phyloP scores from a whole-genome alignment of 345 rosid species.

The Rhizophora apiculata region DNA sequence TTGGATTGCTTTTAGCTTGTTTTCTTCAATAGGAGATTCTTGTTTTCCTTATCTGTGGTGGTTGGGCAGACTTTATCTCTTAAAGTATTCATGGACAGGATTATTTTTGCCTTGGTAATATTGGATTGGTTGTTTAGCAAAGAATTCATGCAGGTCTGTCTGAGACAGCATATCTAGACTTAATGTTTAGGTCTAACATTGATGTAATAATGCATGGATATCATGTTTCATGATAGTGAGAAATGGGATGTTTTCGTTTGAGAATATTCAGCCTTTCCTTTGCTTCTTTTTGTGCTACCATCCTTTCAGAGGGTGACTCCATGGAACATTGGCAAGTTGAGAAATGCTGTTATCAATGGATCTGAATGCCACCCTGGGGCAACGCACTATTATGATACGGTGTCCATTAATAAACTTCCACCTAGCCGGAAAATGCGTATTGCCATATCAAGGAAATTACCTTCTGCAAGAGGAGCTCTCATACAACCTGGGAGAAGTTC shows the following conservation, averaged over 20 bases:
- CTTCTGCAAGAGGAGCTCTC: slow-evolving; percentile 71
- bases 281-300: slow-evolving; percentile 11
- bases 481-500: slow-evolving; percentile 56
- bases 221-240: background rate
- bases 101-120: background rate
- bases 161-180: background rate
- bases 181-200: background rate
- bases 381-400: slow-evolving; percentile 75
- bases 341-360: slow-evolving; percentile 80
- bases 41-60: background rate
- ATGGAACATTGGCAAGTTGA: slow-evolving; percentile 71
- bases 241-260: no score
- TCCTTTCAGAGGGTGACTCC: slow-evolving; percentile 78
- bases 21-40: background rate
- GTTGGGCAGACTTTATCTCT: background rate
- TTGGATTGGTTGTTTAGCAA: background rate
- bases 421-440: slow-evolving; percentile 46
- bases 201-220: no score
- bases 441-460: slow-evolving; percentile 67
- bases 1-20: background rate
- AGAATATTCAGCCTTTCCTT: slow-evolving; percentile 3
- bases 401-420: slow-evolving; percentile 52
- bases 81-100: background rate
- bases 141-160: background rate
- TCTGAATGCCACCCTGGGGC: slow-evolving; percentile 90